phyloP scores from a whole-genome alignment of 805 yeast species.

The Grigorovia yakushimaensis region DNA sequence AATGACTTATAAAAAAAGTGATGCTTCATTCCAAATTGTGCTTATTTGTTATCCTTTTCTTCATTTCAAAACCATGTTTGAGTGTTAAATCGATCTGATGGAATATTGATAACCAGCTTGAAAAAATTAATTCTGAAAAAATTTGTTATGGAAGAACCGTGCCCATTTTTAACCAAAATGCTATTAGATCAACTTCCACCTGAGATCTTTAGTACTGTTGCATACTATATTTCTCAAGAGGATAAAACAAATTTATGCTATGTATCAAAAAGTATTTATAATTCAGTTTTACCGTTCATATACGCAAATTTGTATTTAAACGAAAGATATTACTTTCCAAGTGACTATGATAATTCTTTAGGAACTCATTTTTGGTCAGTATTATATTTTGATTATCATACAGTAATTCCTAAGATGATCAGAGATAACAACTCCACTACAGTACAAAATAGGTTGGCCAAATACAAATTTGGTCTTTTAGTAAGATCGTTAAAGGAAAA shows the following conservation, averaged over 20 bases:
- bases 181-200: conserved; percentile 21
- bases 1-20: too few relatives aligned
- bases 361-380: conserved; percentile 24
- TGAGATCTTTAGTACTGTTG: conserved; percentile 14
- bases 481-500: conserved; percentile 14
- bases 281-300: conserved; percentile 11
- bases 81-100: too few relatives aligned
- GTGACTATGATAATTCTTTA: conserved; percentile 17
- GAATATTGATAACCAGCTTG: too few relatives aligned
- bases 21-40: too few relatives aligned
- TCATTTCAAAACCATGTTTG: too few relatives aligned
- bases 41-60: too few relatives aligned
- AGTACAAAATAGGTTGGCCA: neutral
- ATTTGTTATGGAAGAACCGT: neutral
- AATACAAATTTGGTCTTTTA: conserved; percentile 13
- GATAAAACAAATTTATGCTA: conserved; percentile 21
- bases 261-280: conserved; percentile 13
- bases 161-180: too few relatives aligned
- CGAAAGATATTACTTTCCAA: conserved; percentile 16
- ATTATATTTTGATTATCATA: conserved; percentile 9
- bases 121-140: too few relatives aligned
- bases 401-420: neutral
- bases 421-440: neutral
- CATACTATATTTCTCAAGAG: conserved; percentile 13
- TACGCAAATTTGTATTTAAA: conserved; percentile 21